Base-by-base conservation (phyloP, 768 basidiomycete genomes). In the Russula brevipes region DNA sequence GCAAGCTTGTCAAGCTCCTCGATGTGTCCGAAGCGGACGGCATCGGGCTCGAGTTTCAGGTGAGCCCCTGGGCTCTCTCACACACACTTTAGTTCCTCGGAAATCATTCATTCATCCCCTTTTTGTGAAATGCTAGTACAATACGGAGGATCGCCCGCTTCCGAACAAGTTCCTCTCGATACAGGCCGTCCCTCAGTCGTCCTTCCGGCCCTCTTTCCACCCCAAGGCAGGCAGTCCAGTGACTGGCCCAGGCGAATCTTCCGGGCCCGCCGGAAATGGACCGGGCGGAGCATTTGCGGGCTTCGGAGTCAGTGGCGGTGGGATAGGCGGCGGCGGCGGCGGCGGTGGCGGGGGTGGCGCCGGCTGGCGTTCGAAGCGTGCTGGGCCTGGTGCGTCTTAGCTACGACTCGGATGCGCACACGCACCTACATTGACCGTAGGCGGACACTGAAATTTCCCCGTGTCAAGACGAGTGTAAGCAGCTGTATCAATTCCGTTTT, bases 31-130 rank as follows among this genome's bases (percentile, higher is more conserved):
- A 95, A 72, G 83, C 85, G 39, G 90, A 93, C 71, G 82, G 84
- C 45, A 89, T 95, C 66, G 89, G 91, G 9, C 81, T 95, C 16
- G 92, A 96, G 73, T 95, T 94, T 77, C 91, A 95, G 81, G 91
- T 92, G 61, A 41, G 82, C 71, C 51, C 47, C 59, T 56, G 46
- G 41, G 1, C 42, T 12, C 39, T 4, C 24, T 39, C 33, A 3
- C 9, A 3, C 36, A 5, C 39, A 38, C 31, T 50, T 44, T 31
- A 31, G 30, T 44, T 35, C 38, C 5, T 11, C 14, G 30, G 12
- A 5, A 41, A 41, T 42, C 54, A 46, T 49, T 30, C 7, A 14
- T 19, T 52, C 49, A 53, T 53, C 30, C 30, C 57, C 5, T 57
- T 44, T 54, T 45, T 19, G 19, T 58, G 57, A 31, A 30, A 55